Evolutionary conservation across 2,329 filamentous ascomycete species (phyloP).

Genomic region (Juglanconis sp.): DNA sequence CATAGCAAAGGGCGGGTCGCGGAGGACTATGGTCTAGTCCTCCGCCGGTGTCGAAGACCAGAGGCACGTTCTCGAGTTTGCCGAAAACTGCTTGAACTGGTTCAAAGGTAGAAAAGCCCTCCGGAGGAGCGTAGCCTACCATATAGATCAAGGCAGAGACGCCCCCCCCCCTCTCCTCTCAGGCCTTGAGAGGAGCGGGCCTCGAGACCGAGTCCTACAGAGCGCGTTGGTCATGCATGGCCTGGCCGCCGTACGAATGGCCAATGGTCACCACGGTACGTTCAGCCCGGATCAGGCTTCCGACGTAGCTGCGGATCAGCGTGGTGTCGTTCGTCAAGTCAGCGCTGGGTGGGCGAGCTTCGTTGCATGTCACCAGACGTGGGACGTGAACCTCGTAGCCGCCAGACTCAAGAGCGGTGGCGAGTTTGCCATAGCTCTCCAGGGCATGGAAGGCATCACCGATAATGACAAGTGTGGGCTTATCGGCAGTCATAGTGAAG

Average conservation of each 20-base stretch:
- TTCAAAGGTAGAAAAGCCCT: not conserved
- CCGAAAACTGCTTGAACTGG: not conserved
- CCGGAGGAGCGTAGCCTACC: not conserved
- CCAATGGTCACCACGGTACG: not conserved
- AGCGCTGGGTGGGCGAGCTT: not conserved
- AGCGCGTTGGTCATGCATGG: not conserved
- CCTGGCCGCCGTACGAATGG: constrained; percentile 1
- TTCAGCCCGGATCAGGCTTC: not conserved
- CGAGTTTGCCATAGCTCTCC: not conserved
- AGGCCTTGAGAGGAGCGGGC: not conserved
- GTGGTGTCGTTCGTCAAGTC: not conserved
- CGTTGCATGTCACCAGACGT: not conserved
- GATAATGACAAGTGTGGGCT: constrained; percentile 6
- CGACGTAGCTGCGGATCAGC: not conserved
- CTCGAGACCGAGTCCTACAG: not conserved
- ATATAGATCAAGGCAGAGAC: constrained; percentile 18
- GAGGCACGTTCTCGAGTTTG: not conserved
- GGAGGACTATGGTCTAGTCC: not conserved
- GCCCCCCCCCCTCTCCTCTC: not conserved
- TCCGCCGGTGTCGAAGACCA: not conserved
- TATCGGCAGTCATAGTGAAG: not conserved
- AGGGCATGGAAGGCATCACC: not conserved
- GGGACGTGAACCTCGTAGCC: constrained; percentile 6
- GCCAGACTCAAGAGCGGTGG: not conserved
- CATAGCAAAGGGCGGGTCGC: not conserved